Evolutionary conservation across 2,329 filamentous ascomycete species (phyloP).

Genomic region (Paraphaeosphaeria sporulosa): DNA sequence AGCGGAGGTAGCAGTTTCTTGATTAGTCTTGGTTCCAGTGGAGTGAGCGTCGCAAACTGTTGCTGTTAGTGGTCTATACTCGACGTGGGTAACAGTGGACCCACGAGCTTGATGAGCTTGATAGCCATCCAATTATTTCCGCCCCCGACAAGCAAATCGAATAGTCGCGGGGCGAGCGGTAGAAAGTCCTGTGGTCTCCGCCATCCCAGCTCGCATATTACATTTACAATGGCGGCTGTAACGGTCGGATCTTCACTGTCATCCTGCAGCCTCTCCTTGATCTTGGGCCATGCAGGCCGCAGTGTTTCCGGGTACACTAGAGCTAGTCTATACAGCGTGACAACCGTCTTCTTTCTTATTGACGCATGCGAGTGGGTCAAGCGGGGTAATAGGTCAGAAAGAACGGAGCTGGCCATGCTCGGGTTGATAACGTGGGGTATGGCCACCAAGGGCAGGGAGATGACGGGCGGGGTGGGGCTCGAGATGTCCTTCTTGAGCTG

Average conservation of each 20-base stretch:
- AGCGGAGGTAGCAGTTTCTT: conserved; percentile 90
- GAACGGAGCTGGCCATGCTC: conserved; percentile 86
- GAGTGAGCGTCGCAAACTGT: conserved; percentile 92
- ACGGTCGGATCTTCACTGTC: conserved; percentile 90
- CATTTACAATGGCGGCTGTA: conserved; percentile 94
- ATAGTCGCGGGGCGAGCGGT: conserved; percentile 87
- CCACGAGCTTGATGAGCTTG: conserved; percentile 94
- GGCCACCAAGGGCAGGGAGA: conserved; percentile 84
- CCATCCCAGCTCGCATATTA: conserved; percentile 95
- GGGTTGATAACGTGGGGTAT: conserved; percentile 96
- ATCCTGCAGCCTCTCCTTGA: conserved; percentile 92
- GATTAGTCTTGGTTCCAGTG: conserved; percentile 87
- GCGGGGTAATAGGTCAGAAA: conserved; percentile 85
- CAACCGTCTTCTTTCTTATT: conserved; percentile 94
- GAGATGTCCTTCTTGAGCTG: conserved; percentile 92
- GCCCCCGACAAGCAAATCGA: conserved; percentile 88
- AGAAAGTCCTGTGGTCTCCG: conserved; percentile 92
- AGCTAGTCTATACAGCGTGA: conserved; percentile 90
- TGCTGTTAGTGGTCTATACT: conserved; percentile 7
- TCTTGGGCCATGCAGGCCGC: conserved; percentile 93
- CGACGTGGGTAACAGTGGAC: conserved; percentile 35
- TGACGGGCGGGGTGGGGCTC: conserved; percentile 74
- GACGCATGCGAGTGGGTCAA: conserved; percentile 84
- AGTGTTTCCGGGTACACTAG: conserved; percentile 96
- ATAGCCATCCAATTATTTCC: conserved; percentile 99